Conservation (phyloP, 2,329 filamentous ascomycete species). For the Ophiocordyceps polyrhachis-furcata region DNA sequence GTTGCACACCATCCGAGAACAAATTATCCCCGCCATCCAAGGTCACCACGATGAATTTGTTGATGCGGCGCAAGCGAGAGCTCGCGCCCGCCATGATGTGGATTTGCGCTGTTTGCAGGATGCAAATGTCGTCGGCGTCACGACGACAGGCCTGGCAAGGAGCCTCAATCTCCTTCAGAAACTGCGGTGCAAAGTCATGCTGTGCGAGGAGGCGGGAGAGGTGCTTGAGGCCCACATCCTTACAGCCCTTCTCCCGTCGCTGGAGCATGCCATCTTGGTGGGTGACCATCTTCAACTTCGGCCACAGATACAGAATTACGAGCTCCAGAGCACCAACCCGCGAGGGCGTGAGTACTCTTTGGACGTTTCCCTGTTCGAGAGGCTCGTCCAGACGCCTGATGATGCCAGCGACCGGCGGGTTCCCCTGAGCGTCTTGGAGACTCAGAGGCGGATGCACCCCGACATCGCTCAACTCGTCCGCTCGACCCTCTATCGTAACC, state of each 20-base stretch:
- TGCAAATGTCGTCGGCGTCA: constrained; percentile 35
- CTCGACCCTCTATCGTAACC: constrained; percentile 33
- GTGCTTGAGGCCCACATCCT: constrained; percentile 46
- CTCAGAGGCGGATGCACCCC: constrained; percentile 48
- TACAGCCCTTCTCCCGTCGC: constrained; percentile 35
- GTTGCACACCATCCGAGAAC: constrained; percentile 1
- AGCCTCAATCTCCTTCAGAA: constrained; percentile 29
- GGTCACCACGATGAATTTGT: constrained; percentile 1
- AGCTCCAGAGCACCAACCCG: constrained; percentile 30
- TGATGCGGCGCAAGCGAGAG: background rate
- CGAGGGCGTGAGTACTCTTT: constrained; percentile 30
- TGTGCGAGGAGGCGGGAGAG: constrained; percentile 53
- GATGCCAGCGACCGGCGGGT: constrained; percentile 7
- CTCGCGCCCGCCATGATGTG: constrained; percentile 3
- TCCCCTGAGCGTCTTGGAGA: constrained; percentile 24
- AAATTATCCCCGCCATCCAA: constrained; percentile 3
- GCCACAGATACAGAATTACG: constrained; percentile 35
- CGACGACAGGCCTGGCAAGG: constrained; percentile 37
- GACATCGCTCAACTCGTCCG: constrained; percentile 39
- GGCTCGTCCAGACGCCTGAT: constrained; percentile 25
- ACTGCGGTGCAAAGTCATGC: constrained; percentile 33
- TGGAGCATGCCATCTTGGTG: constrained; percentile 44
- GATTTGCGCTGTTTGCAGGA: constrained; percentile 14
- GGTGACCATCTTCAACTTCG: constrained; percentile 45
- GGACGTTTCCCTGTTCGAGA: constrained; percentile 43